These are phyloP conservation scores for Trametes coccinea DNA, from an alignment of 768 basidiomycete genomes.

Conservation along the genomic window DNA sequence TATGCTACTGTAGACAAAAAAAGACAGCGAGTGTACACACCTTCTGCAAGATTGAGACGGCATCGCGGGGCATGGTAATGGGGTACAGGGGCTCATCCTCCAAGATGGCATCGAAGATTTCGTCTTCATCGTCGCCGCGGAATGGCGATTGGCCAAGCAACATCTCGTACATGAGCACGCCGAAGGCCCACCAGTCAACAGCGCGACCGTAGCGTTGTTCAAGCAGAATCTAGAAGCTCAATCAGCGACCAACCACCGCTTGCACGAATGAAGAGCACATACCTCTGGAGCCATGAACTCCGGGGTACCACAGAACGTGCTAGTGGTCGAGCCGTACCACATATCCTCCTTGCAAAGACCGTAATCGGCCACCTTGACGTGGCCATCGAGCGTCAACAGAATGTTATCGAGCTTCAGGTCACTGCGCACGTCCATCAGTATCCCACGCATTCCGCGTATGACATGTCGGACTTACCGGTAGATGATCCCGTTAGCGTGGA, in stretches of 20 bases:
- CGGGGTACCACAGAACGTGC: conserved; percentile 98
- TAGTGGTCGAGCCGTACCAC: conserved; percentile 95
- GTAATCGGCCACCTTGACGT: conserved; percentile 99
- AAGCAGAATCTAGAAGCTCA: conserved; percentile 75
- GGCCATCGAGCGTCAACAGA: conserved; percentile 92
- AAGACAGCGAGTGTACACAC: conserved; percentile 41
- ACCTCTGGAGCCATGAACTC: conserved; percentile 99
- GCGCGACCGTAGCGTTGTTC: conserved; percentile 98
- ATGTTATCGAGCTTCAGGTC: conserved; percentile 99
- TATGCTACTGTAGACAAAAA: neutral
- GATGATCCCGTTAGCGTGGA: conserved; percentile 98
- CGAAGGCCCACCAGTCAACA: conserved; percentile 99
- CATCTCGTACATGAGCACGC: conserved; percentile 99
- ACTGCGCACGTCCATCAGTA: conserved; percentile 40
- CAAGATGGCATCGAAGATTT: conserved; percentile 98
- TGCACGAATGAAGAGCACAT: conserved; percentile 4
- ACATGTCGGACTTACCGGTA: conserved; percentile 64
- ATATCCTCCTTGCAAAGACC: conserved; percentile 99
- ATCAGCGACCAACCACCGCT: too few species aligned
- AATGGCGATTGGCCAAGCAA: conserved; percentile 97
- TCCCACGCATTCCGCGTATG: neutral
- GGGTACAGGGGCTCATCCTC: conserved; percentile 99
- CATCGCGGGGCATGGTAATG: conserved; percentile 98
- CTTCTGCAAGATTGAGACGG: conserved; percentile 93
- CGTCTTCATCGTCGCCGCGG: conserved; percentile 98